Conservation (phyloP, 352 stramenopile species). For the Pythium dissotocum region DNA sequence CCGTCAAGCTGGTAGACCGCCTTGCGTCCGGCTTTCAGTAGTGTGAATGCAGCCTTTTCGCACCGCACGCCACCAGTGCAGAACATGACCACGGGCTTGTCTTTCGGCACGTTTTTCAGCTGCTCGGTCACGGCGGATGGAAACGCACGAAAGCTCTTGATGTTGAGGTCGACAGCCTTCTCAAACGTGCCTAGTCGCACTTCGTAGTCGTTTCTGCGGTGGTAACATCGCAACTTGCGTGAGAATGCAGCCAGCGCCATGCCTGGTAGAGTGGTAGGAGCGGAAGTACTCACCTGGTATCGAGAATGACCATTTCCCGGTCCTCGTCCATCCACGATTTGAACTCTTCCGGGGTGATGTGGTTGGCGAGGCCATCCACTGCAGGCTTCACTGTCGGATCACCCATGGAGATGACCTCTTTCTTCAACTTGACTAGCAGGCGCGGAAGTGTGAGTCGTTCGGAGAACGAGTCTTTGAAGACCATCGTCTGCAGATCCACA, state of each 20-base stretch:
- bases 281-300: slow-evolving; percentile 44
- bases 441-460: slow-evolving; percentile 54
- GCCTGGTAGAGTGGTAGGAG: neutral
- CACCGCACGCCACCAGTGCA: slow-evolving; percentile 75
- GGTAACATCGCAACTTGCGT: neutral
- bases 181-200: slow-evolving; percentile 74
- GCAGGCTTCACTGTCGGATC: slow-evolving; percentile 45
- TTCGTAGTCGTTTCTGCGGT: slow-evolving; percentile 71
- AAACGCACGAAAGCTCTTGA: slow-evolving; percentile 73
- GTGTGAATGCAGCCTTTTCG: slow-evolving; percentile 70
- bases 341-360: slow-evolving; percentile 66
- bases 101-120: slow-evolving; percentile 54
- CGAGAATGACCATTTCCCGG: slow-evolving; percentile 69
- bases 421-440: slow-evolving; percentile 79
- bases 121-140: slow-evolving; percentile 39
- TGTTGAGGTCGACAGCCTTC: slow-evolving; percentile 64
- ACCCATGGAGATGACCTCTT: slow-evolving; percentile 78
- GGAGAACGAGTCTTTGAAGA: slow-evolving; percentile 71
- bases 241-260: neutral
- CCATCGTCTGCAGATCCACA: slow-evolving; percentile 39
- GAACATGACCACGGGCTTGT: slow-evolving; percentile 82
- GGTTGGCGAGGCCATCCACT: slow-evolving; percentile 45
- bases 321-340: slow-evolving; percentile 64
- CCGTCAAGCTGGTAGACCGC: slow-evolving; percentile 75
- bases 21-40: slow-evolving; percentile 54